These are phyloP conservation scores for Pythium rishiriense DNA, from an alignment of 352 stramenopile genomes.

Conservation along the genomic window DNA sequence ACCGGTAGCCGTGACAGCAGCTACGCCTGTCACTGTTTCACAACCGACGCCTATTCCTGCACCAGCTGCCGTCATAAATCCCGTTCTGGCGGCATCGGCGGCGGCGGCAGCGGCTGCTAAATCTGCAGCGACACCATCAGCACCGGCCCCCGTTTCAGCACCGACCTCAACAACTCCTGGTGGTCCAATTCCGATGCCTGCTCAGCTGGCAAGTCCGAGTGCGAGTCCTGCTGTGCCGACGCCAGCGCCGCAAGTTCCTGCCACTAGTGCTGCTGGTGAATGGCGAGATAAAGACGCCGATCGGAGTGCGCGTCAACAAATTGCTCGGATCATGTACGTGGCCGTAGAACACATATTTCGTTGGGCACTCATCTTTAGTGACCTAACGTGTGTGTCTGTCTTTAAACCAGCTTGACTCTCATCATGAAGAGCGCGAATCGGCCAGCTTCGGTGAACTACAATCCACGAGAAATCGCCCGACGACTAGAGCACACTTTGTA, in stretches of 20 bases:
- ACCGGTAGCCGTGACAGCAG: not conserved
- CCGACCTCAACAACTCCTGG: not conserved
- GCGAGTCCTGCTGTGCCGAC: constrained; percentile 4
- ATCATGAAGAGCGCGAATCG: constrained; percentile 91
- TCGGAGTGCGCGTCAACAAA: constrained; percentile 76
- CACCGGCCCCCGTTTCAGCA: not conserved
- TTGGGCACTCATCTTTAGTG: not conserved
- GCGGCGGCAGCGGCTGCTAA: constrained; percentile 3
- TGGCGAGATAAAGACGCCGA: constrained; percentile 88
- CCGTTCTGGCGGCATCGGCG: constrained; percentile 7
- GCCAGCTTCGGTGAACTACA: constrained; percentile 87
- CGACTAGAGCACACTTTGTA: constrained; percentile 86
- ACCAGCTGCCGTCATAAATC: not conserved
- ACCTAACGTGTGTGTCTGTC: not conserved
- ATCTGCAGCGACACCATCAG: not conserved
- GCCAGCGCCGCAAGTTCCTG: constrained; percentile 17
- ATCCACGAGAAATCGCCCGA: constrained; percentile 83
- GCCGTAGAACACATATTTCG: not conserved
- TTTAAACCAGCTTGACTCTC: constrained; percentile 63
- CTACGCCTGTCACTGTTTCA: not conserved
- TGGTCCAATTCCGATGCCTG: constrained; percentile 26
- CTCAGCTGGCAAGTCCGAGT: constrained; percentile 20
- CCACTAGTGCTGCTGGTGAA: constrained; percentile 37
- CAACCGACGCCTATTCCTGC: not conserved
- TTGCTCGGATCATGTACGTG: constrained; percentile 87